phyloP scores from a whole-genome alignment of 495 filamentous ascomycete genomes.

The Neurospora sp. region DNA sequence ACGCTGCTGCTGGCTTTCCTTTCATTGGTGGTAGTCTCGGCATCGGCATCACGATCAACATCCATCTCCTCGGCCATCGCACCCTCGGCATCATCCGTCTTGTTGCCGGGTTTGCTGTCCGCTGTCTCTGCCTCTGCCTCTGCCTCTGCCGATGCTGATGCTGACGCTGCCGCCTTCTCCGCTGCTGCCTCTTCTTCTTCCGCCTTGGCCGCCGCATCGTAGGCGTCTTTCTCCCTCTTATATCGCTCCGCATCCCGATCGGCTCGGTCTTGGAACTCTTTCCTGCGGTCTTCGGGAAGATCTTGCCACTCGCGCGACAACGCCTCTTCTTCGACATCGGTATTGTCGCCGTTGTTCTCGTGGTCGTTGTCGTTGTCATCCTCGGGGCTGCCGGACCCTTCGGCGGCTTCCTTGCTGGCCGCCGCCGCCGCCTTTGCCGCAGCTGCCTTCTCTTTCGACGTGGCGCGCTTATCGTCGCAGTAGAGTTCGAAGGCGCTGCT shows the following conservation, averaged over 20 bases:
- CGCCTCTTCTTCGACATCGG: slow-evolving; percentile 31
- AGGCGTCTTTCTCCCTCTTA: slow-evolving; percentile 32
- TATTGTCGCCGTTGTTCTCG: slow-evolving; percentile 21
- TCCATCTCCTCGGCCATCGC: background rate
- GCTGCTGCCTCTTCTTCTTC: slow-evolving; percentile 9
- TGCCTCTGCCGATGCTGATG: slow-evolving; percentile 11
- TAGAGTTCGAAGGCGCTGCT: slow-evolving; percentile 43
- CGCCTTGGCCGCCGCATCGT: slow-evolving; percentile 13
- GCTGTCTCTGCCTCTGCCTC: slow-evolving; percentile 2
- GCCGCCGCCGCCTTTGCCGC: slow-evolving; percentile 29
- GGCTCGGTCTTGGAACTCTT: slow-evolving; percentile 32
- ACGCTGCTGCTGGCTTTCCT: background rate
- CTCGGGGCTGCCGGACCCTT: slow-evolving; percentile 66
- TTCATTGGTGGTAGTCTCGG: background rate
- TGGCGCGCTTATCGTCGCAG: slow-evolving; percentile 33
- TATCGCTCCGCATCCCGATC: slow-evolving; percentile 31
- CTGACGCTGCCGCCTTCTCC: slow-evolving; percentile 9
- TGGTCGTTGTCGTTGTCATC: slow-evolving; percentile 37
- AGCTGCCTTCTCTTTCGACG: slow-evolving; percentile 24
- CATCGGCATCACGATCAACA: background rate
- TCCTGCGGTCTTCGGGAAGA: slow-evolving; percentile 32
- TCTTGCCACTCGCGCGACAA: slow-evolving; percentile 42
- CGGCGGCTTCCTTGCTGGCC: slow-evolving; percentile 48
- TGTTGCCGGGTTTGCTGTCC: slow-evolving; percentile 2
- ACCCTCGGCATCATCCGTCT: slow-evolving; percentile 5